These are phyloP conservation scores for Prunus mira DNA, from an alignment of 306 rosid genomes.

Conservation along the genomic window DNA sequence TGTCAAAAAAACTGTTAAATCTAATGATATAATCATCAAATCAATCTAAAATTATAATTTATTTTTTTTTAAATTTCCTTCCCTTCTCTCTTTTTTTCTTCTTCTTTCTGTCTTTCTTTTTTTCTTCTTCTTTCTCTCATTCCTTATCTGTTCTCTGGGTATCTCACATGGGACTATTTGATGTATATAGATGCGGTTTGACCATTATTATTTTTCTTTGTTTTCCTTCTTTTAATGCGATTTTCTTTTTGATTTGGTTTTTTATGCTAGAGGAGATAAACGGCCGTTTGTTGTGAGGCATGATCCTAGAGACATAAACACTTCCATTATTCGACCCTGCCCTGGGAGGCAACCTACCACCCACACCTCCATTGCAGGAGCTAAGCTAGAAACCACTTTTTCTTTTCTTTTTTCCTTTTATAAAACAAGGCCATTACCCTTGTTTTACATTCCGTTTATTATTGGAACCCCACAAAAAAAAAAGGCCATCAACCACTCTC, in stretches of 20 bases:
- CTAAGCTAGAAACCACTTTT: neutral
- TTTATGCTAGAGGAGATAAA: conserved; percentile 15
- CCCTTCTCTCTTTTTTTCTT: too few species aligned
- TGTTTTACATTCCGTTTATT: neutral
- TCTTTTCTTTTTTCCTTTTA: neutral
- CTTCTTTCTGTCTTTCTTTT: too few species aligned
- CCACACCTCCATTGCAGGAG: conserved; percentile 8
- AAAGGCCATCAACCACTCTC: neutral
- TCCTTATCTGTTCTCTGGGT: neutral
- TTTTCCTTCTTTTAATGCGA: neutral
- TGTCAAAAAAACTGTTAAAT: too few species aligned
- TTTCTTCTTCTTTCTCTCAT: too few species aligned
- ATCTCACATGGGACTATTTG: conserved; percentile 43
- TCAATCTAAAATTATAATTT: too few species aligned
- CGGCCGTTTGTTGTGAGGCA: conserved; percentile 38
- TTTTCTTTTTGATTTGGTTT: neutral
- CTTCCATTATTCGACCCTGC: conserved; percentile 51
- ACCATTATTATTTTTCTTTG: neutral
- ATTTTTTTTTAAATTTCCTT: too few species aligned
- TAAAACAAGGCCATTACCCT: neutral
- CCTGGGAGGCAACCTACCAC: conserved; percentile 63
- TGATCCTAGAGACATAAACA: conserved; percentile 71
- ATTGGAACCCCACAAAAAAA: neutral
- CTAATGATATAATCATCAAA: too few species aligned
- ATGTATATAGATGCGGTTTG: conserved; percentile 17